A percentile compares a stretch with the other conserved stretches of the same genome.
phyloP scores from a whole-genome alignment of 73 alveolate genomes.

The Paramecium sonneborni region DNA sequence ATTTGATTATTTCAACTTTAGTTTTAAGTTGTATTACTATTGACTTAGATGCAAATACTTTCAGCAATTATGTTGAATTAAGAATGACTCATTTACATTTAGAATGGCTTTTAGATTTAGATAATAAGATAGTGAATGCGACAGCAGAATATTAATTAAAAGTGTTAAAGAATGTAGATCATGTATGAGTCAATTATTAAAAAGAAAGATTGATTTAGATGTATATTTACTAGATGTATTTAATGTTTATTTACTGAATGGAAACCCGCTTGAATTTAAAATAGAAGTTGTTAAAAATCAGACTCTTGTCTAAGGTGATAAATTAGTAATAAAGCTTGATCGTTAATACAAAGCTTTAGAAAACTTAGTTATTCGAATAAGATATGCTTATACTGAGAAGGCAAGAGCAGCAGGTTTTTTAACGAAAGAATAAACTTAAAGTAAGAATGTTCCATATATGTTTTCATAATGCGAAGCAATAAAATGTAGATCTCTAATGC shows the following conservation, averaged over 20 bases:
- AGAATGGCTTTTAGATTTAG: conserved; percentile 38
- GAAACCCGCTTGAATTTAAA: not conserved
- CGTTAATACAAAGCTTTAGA: not conserved
- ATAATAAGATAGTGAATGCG: not conserved
- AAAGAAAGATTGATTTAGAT: not conserved
- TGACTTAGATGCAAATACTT: conserved; percentile 28
- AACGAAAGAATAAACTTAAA: conserved; percentile 83
- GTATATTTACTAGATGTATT: not conserved
- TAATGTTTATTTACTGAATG: not conserved
- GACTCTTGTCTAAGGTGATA: not conserved
- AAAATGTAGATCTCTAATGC: conserved; percentile 90
- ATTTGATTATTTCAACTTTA: not conserved
- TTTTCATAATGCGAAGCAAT: conserved; percentile 94
- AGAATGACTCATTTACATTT: not conserved
- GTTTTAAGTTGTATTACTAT: not conserved
- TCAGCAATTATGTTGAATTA: not conserved
- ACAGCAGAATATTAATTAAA: conserved; percentile 11
- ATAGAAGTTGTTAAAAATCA: not conserved
- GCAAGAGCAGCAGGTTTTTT: conserved; percentile 77
- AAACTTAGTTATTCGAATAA: not conserved
- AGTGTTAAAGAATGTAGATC: not conserved
- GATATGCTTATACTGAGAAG: conserved; percentile 36
- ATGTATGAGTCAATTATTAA: not conserved
- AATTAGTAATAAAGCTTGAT: not conserved
- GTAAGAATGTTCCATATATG: conserved; percentile 78